A percentile compares a stretch with the other conserved stretches of the same genome.
These are phyloP conservation scores for Cyclostephanos tholiformis DNA, from an alignment of 108 stramenopile species.

Conservation along the genomic window DNA sequence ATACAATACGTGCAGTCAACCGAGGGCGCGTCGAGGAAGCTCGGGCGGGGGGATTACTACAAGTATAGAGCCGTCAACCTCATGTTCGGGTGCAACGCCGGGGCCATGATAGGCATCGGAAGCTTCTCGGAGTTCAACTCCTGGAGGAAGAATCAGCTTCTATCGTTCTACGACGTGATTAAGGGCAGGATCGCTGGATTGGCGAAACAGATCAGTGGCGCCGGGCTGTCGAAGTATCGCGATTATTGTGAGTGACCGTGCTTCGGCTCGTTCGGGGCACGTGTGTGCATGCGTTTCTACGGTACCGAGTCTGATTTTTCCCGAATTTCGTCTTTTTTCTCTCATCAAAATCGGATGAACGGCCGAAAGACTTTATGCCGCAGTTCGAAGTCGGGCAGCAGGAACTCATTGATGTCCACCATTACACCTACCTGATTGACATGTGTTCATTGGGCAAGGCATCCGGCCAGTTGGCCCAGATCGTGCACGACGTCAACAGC, in stretches of 20 bases:
- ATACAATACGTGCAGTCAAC: constrained; percentile 37
- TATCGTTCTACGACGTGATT: constrained; percentile 46
- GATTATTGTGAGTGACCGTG: constrained; percentile 47
- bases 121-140: constrained; percentile 52
- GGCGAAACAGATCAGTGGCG: constrained; percentile 21
- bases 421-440: constrained; percentile 58
- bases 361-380: constrained; percentile 47
- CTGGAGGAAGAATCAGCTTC: constrained; percentile 62
- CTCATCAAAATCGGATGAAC: background rate
- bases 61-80: constrained; percentile 56
- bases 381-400: constrained; percentile 63
- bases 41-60: constrained; percentile 55
- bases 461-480: constrained; percentile 19
- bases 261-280: background rate
- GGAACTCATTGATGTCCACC: constrained; percentile 55
- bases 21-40: constrained; percentile 46
- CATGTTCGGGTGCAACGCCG: constrained; percentile 61
- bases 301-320: background rate
- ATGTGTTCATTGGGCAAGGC: constrained; percentile 49
- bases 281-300: background rate
- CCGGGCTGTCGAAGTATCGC: constrained; percentile 42
- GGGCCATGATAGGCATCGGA: constrained; percentile 41
- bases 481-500: constrained; percentile 43
- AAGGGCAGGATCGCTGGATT: constrained; percentile 27
- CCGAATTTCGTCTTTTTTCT: background rate